Evolutionary conservation across 257 asterid species (phyloP), one percentile per base, ranked within the genome.

Genomic region (Capsicum baccatum): DNA sequence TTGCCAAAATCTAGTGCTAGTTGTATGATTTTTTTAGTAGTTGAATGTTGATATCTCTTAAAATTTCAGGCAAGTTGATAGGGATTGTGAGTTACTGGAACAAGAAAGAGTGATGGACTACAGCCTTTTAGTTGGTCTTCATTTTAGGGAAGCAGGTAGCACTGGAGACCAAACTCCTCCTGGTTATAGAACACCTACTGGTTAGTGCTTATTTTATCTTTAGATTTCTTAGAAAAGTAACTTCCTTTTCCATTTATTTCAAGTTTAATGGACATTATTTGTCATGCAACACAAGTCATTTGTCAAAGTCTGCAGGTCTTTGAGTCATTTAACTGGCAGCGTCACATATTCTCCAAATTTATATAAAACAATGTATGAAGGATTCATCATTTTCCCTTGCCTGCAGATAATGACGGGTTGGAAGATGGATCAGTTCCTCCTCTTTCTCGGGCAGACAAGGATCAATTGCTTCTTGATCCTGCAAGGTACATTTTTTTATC

Each of bases 21-120:
- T 13, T 55, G 3, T 10, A 52, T 52, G 56, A 52, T 52, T 52
- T 10, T 3, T 12, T 59, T 66, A n/a, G 10, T 0, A 47, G 42
- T 35, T 13, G 11, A 67, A 35, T 39, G 14, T 8, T 67, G 12
- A 50, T 19, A 21, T 21, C 1, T 73, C 19, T 12, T 74, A n/a
- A 74, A 74, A 52, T 13, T 79, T 63, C 84, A 84, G 86, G 73
- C 86, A 84, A 79, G 84, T 84, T 48, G 86, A 84, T 76, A 84
- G 62, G 84, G 86, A 84, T 39, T 84, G 86, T 66, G 84, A 84
- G 21, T 37, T 84, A 35, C 74, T 84, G 5, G 80, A 79, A 74
- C 84, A 84, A 58, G 86, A 84, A 80, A 84, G 86, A 79, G 82
- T 84, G 7, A 84, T 84, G 81, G 81, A 74, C 62, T 74, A 74